These are phyloP conservation scores for Byssochlamys sp. DNA, from an alignment of 2,329 filamentous ascomycete genomes.

Conservation along the genomic window DNA sequence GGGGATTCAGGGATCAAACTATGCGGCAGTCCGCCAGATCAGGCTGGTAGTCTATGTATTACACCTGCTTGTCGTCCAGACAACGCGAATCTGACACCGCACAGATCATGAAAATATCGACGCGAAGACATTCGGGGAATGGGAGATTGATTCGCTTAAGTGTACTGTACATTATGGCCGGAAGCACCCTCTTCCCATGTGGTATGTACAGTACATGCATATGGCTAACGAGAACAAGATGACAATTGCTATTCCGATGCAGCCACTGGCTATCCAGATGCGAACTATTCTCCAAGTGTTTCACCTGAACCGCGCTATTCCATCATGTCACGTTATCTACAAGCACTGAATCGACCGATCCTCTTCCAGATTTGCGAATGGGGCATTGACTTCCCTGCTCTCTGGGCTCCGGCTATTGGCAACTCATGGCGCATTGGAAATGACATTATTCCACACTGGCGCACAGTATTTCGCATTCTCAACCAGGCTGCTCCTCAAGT, in stretches of 20 bases:
- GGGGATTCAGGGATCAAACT: constrained; percentile 34
- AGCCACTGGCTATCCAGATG: constrained; percentile 31
- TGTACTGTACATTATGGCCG: constrained; percentile 18
- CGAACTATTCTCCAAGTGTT: constrained; percentile 30
- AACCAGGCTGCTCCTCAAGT: constrained; percentile 44
- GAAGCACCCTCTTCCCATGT: no score
- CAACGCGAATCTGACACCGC: no score
- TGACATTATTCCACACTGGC: constrained; percentile 45
- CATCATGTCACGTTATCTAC: constrained; percentile 39
- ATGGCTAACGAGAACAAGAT: constrained; percentile 18
- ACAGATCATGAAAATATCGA: constrained; percentile 38
- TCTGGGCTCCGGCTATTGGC: constrained; percentile 40
- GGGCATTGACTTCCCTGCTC: constrained; percentile 42
- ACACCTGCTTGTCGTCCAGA: no score
- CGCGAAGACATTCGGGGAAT: constrained; percentile 23
- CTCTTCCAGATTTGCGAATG: constrained; percentile 47
- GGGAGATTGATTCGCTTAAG: constrained; percentile 43
- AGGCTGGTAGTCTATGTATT: constrained; percentile 29
- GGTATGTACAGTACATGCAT: no score
- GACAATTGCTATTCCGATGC: constrained; percentile 43
- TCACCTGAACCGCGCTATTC: constrained; percentile 36
- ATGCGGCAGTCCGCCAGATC: constrained; percentile 23
- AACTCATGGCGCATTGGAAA: constrained; percentile 46
- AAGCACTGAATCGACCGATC: constrained; percentile 32
- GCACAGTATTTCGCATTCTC: constrained; percentile 42